A percentile compares a stretch with the other conserved stretches of the same genome.
Conservation (phyloP, 176 grass and related monocot species). For the Zoysia japonica region DNA sequence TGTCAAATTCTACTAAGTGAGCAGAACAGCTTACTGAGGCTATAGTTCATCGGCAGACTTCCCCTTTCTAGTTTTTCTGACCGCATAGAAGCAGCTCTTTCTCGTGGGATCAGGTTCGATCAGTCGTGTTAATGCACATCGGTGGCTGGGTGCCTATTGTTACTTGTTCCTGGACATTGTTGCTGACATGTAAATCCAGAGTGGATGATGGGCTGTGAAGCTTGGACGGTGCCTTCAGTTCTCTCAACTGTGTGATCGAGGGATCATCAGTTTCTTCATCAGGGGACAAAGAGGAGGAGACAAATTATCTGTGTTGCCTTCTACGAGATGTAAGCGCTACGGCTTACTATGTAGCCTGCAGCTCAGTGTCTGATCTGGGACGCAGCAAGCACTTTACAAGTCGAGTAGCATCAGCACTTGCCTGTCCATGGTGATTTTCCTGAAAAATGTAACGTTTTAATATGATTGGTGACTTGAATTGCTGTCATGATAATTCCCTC, state of each 20-base stretch:
- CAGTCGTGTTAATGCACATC: constrained; percentile 41
- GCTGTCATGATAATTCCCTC: constrained; percentile 27
- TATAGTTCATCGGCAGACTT: constrained; percentile 19
- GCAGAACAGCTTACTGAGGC: constrained; percentile 27
- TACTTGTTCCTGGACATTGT: constrained; percentile 30
- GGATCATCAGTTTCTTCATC: constrained; percentile 5
- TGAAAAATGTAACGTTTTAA: constrained; percentile 49
- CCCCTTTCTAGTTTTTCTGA: constrained; percentile 24
- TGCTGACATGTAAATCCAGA: constrained; percentile 44
- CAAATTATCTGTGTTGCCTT: constrained; percentile 10
- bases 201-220: constrained; percentile 15
- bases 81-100: constrained; percentile 4
- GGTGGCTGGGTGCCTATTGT: constrained; percentile 17
- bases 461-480: constrained; percentile 36
- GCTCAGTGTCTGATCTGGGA: constrained; percentile 20
- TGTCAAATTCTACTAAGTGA: constrained; percentile 44
- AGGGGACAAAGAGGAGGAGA: constrained; percentile 9
- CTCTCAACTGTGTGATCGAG: not conserved
- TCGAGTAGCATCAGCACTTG: not conserved
- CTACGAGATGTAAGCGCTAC: not conserved
- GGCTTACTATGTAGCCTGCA: constrained; percentile 22
- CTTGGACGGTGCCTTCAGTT: constrained; percentile 14
- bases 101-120: constrained; percentile 10
- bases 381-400: constrained; percentile 5
- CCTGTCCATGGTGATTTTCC: constrained; percentile 40